phyloP scores from a whole-genome alignment of 2,329 filamentous ascomycete species.

The Microcera coccophila region DNA sequence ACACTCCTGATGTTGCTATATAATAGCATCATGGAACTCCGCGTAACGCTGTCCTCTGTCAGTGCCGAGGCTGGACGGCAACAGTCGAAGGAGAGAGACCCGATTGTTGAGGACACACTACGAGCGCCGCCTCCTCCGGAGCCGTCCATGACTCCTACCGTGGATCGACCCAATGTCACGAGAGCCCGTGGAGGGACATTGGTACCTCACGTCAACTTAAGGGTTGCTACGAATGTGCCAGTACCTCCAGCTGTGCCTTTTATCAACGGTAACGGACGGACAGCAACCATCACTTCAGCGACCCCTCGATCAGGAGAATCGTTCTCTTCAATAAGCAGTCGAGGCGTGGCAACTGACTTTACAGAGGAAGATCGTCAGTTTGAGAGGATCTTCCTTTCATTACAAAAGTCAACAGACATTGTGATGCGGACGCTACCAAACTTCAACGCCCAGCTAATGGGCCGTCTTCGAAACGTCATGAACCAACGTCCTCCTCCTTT shows the following conservation, averaged over 20 bases:
- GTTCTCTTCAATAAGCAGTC: conserved; percentile 56
- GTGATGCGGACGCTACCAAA: conserved; percentile 68
- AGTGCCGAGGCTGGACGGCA: conserved; percentile 23
- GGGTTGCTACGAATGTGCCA: conserved; percentile 54
- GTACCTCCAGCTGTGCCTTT: conserved; percentile 39
- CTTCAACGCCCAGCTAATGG: conserved; percentile 63
- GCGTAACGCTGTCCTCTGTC: conserved; percentile 47
- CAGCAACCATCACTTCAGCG: conserved; percentile 52
- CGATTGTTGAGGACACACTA: conserved; percentile 44
- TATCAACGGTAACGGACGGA: conserved; percentile 47
- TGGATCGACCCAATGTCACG: conserved; percentile 41
- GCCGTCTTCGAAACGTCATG: conserved; percentile 60
- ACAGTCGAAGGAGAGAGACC: conserved; percentile 11
- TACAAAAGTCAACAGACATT: conserved; percentile 69
- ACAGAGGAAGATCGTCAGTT: conserved; percentile 77
- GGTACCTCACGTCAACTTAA: conserved; percentile 50
- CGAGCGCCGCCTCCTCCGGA: conserved; percentile 47
- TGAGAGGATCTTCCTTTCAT: conserved; percentile 73
- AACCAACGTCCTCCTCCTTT: conserved; percentile 53
- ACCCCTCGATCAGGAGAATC: conserved; percentile 82
- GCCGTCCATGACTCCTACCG: conserved; percentile 50
- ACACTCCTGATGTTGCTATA: conserved; percentile 61
- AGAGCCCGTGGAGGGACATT: conserved; percentile 35
- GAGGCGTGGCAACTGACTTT: conserved; percentile 54
- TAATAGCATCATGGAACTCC: conserved; percentile 64